A percentile compares a stretch with the other conserved stretches of the same genome.
These are phyloP conservation scores for Colletotrichum tropicale DNA, from an alignment of 2,329 filamentous ascomycete species.

Conservation along the genomic window DNA sequence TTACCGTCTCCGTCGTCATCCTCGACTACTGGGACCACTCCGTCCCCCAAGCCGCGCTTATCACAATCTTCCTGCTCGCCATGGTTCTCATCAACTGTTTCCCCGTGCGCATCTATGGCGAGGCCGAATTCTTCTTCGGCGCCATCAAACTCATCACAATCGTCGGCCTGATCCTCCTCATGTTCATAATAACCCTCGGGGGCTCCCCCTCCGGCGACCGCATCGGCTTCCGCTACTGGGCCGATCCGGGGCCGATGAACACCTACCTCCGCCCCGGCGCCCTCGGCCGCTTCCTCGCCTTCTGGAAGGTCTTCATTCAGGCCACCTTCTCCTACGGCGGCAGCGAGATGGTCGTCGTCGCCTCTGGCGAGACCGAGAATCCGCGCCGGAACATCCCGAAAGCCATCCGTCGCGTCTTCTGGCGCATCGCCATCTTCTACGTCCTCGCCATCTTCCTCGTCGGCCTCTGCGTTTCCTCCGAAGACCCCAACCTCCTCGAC, in stretches of 20 bases:
- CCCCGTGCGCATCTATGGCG: conserved; percentile 52
- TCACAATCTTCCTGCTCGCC: conserved; percentile 39
- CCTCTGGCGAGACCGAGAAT: conserved; percentile 55
- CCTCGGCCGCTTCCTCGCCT: conserved; percentile 44
- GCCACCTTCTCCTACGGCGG: conserved; percentile 54
- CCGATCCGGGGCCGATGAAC: conserved; percentile 46
- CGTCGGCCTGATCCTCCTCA: conserved; percentile 52
- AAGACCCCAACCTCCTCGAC: conserved; percentile 43
- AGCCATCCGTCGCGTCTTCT: conserved; percentile 59
- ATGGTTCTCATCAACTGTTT: conserved; percentile 44
- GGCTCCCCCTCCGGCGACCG: conserved; percentile 44
- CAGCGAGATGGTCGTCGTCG: conserved; percentile 55
- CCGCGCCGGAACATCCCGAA: conserved; percentile 52
- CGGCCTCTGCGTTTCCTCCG: conserved; percentile 51
- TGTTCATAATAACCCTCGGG: conserved; percentile 54
- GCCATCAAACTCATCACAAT: conserved; percentile 54
- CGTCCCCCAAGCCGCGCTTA: conserved; percentile 32
- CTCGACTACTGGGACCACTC: conserved; percentile 47
- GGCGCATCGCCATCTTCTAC: conserved; percentile 59
- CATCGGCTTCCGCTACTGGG: conserved; percentile 53
- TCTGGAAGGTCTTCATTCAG: conserved; percentile 50
- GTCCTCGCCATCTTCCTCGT: conserved; percentile 56
- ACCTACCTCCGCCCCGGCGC: conserved; percentile 41
- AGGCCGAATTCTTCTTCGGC: conserved; percentile 57
- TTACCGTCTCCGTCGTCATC: conserved; percentile 50